These are phyloP conservation scores for Plenodomus tracheiphilus DNA, from an alignment of 2,329 filamentous ascomycete species.

Conservation along the genomic window DNA sequence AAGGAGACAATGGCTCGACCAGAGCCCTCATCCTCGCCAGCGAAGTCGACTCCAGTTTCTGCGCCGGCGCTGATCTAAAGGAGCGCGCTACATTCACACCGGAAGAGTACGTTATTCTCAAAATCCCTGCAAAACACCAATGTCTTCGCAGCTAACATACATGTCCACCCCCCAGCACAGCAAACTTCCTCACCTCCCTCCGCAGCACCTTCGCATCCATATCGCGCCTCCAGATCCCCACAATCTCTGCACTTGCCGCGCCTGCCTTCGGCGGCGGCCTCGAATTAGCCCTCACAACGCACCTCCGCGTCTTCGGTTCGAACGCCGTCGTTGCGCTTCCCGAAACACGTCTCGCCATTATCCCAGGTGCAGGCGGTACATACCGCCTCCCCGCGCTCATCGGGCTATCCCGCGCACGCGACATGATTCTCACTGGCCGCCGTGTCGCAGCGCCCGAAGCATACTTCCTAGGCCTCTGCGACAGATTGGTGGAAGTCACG, in stretches of 20 bases:
- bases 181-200: slow-evolving; percentile 75
- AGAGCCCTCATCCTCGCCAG: slow-evolving; percentile 82
- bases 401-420: slow-evolving; percentile 78
- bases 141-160: slow-evolving; percentile 6
- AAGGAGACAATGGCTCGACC: slow-evolving; percentile 63
- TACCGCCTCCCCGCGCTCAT: slow-evolving; percentile 83
- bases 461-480: slow-evolving; percentile 87
- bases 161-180: slow-evolving; percentile 62
- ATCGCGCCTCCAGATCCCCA: slow-evolving; percentile 78
- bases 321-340: slow-evolving; percentile 80
- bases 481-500: slow-evolving; percentile 82
- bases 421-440: slow-evolving; percentile 89
- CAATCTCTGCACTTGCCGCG: slow-evolving; percentile 84
- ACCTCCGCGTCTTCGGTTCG: slow-evolving; percentile 84
- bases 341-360: slow-evolving; percentile 89
- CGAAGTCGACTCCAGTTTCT: slow-evolving; percentile 85
- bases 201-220: slow-evolving; percentile 75
- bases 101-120: slow-evolving; percentile 65
- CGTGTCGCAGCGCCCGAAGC: slow-evolving; percentile 81
- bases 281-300: slow-evolving; percentile 86
- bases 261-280: slow-evolving; percentile 90
- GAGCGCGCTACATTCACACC: slow-evolving; percentile 76
- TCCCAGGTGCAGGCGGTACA: slow-evolving; percentile 92
- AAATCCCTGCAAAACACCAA: slow-evolving; percentile 7
- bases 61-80: slow-evolving; percentile 92